Conservation (phyloP, 129 eudicot species). For the Lactuca saligna region DNA sequence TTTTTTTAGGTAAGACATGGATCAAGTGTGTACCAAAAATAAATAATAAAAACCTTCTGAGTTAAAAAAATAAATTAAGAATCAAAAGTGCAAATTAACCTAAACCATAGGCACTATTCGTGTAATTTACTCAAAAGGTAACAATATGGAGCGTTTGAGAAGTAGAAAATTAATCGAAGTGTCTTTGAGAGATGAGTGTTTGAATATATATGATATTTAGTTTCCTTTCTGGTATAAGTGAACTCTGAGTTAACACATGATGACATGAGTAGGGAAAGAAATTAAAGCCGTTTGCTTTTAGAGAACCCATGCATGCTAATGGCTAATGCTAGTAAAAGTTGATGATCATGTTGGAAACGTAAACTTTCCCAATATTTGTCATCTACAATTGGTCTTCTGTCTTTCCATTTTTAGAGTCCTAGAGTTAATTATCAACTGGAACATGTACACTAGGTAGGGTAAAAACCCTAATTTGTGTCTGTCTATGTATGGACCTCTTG, state of each 20-base stretch:
- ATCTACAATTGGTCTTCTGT: neutral
- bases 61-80: no score
- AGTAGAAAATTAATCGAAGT: constrained; percentile 11
- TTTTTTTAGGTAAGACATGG: no score
- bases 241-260: constrained; percentile 7
- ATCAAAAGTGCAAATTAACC: no score
- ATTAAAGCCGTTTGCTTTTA: constrained; percentile 6
- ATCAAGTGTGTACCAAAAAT: no score
- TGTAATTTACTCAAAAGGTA: no score
- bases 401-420: constrained; percentile 19
- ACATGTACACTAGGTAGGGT: constrained; percentile 11
- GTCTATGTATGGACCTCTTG: neutral
- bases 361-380: constrained; percentile 5
- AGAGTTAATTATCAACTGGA: neutral
- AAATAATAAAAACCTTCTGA: no score
- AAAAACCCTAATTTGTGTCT: constrained; percentile 5
- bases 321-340: neutral
- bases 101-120: no score
- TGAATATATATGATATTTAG: constrained; percentile 6
- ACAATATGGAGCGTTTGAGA: constrained; percentile 17
- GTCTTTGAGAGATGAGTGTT: neutral
- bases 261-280: constrained; percentile 1
- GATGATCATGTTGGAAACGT: constrained; percentile 20
- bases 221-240: constrained; percentile 25
- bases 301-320: constrained; percentile 20